Evolutionary conservation across 495 filamentous ascomycete genomes (phyloP).

Genomic region (Symbiotaphrina buchneri): DNA sequence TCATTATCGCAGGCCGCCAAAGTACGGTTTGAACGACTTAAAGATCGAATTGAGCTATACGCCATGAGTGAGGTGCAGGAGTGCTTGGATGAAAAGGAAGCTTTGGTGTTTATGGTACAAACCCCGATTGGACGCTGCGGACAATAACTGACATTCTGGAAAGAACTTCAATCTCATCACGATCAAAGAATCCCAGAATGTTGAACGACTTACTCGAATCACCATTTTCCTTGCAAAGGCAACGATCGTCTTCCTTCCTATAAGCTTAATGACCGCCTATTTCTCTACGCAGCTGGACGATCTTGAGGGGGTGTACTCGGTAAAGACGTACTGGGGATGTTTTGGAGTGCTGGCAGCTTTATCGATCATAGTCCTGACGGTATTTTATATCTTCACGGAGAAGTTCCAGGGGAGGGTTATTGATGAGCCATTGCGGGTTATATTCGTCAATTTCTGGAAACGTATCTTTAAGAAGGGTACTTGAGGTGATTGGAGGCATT

Average conservation of each 20-base stretch:
- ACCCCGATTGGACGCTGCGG: too few relatives aligned
- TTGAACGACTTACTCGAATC: conserved; percentile 56
- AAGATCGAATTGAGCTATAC: conserved; percentile 55
- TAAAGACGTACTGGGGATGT: conserved; percentile 44
- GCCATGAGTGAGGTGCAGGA: conserved; percentile 64
- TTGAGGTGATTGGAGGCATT: too few relatives aligned
- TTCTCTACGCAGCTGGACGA: conserved; percentile 50
- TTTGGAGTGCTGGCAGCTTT: conserved; percentile 46
- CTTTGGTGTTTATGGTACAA: conserved; percentile 46
- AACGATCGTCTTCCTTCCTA: conserved; percentile 65
- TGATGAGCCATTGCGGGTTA: conserved; percentile 1
- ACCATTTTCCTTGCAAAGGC: conserved; percentile 69
- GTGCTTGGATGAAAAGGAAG: conserved; percentile 56
- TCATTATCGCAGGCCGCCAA: conserved; percentile 38
- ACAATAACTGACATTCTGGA: conserved; percentile 4
- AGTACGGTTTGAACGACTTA: conserved; percentile 52
- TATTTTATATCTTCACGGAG: conserved; percentile 13
- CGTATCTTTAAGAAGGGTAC: too few relatives aligned
- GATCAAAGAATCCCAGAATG: conserved; percentile 58
- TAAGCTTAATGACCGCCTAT: conserved; percentile 69
- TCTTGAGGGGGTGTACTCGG: conserved; percentile 30
- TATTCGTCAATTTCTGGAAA: not conserved
- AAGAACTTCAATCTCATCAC: conserved; percentile 79
- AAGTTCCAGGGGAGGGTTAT: conserved; percentile 4
- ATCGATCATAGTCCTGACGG: conserved; percentile 33